Base-by-base conservation (phyloP, 306 rosid species). In the Lablab purpureus region DNA sequence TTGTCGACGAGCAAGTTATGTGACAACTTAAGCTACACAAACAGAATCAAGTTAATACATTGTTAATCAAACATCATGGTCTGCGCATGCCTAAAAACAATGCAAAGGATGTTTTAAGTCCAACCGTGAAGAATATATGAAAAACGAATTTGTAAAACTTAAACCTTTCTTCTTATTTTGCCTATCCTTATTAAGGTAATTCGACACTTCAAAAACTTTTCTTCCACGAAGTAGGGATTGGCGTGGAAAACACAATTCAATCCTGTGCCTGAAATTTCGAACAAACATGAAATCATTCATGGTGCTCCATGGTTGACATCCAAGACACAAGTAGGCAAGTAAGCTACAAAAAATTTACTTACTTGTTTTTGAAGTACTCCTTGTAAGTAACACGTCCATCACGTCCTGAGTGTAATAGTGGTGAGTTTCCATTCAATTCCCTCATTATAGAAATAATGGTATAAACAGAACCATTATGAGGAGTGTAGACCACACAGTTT, bases 401-500 rank as follows among this genome's bases (percentile, higher is more conserved):
- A 18, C 71, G 56, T 72, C 80, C 37, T 10, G 8, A 69, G 6
- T 1, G 3, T 10, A 76, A 34, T 10, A 80, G 46, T 71, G 3
- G 46, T 49, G 97, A 90, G 63, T 87, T 87, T 73, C 90, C 97
- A 84, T 85, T 55, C 76, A 87, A 54, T n/a, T 79, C 17, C 85
- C 1, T 0, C 10, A 46, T 14, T 37, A 50, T 23, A 25, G 54
- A 84, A 52, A 74, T 72, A 52, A 86, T 82, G 84, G 83, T 82
- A 77, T 92, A 90, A 25, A 89, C 25, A 28, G 2, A 0, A 74
- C 28, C 75, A 49, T 50, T 90, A 75, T 92, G 94, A 73, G 93
- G 90, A 37, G 96, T 89, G 78, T 22, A 78, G 15, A 92, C 90
- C 74, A 92, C 41, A 23, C 91, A 87, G 66, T 90, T 92, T 55